Base-by-base conservation (phyloP, 1,139 yeast genomes). In the Yamadazyma buinensis region DNA sequence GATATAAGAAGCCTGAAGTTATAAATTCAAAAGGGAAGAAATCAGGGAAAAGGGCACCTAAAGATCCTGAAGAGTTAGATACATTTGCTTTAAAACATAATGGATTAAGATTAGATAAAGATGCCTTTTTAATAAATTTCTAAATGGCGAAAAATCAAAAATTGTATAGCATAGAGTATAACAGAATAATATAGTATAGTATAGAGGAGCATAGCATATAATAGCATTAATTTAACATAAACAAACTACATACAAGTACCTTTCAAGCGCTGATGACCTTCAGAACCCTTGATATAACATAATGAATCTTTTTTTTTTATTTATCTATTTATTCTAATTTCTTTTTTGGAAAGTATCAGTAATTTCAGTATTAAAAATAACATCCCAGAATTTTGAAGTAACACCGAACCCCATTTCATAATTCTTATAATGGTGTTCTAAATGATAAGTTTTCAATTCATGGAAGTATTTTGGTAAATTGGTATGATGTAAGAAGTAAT, bases 381-480 rank as follows among this genome's bases (percentile, higher is more conserved):
- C 75, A 60, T 92, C 98, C 98, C 98, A 92, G 61, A 87, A 87
- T 63, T 76, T 78, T 41, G 88, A 76, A 28, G 97, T 86, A 41
- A 92, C 97, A 48, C 99, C 99, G 50, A 87, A 92, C 2, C 97
- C 99, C 53, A 88, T 64, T 60, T 92, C 95, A 60, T 86, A 94
- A 61, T 94, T 90, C 67, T 90, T 90, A 70, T 92, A 92, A 57
- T 92, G 99, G 60, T 92, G 99, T 59, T 90, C 97, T 61, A 92
- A 74, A 61, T 92, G 99, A 55, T 86, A 81, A 34, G 84, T 85
- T 64, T 92, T 92, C 52, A 87, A 66, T 26, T 76, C 79, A 57
- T 86, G 90, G 61, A 86, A 67, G 55, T 69, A 84, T 31, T 65
- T 54, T 15, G 98, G 98, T 51, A 92, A 70, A 49, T 71, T 72